Conservation (phyloP, 2,329 filamentous ascomycete species). For the Verticillium isaacii region DNA sequence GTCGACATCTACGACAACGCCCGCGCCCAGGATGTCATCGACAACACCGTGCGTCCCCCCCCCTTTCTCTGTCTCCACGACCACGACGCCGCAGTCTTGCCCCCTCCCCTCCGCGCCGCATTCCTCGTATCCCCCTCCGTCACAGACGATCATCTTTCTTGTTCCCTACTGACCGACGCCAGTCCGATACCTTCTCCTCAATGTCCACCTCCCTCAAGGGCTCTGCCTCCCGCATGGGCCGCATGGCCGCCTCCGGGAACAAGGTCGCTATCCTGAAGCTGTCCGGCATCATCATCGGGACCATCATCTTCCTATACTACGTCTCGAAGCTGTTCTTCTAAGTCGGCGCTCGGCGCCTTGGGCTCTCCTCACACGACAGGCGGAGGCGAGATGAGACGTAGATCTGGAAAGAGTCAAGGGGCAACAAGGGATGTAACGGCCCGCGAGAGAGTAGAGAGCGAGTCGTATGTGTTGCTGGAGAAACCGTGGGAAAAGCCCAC, state of each 20-base stretch:
- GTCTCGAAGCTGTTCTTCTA: conserved; percentile 59
- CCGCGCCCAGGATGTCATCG: conserved; percentile 79
- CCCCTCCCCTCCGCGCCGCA: neutral
- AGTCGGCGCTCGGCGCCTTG: conserved; percentile 4
- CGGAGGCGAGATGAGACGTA: neutral
- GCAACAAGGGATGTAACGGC: too few species aligned
- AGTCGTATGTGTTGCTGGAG: neutral
- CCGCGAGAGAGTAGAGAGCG: neutral
- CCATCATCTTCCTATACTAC: conserved; percentile 73
- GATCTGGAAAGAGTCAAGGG: too few species aligned
- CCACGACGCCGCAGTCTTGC: neutral
- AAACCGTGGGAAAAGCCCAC: neutral
- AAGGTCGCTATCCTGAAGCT: conserved; percentile 88
- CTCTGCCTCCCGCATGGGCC: conserved; percentile 73
- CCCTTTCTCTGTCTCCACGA: neutral
- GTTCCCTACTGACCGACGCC: conserved; percentile 2
- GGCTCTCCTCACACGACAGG: neutral
- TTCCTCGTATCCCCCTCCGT: too few species aligned
- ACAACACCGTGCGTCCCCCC: conserved; percentile 65
- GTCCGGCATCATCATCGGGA: conserved; percentile 71
- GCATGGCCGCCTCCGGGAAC: conserved; percentile 89
- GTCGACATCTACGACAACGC: conserved; percentile 98
- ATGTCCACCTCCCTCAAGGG: conserved; percentile 81
- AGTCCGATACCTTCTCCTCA: conserved; percentile 88
- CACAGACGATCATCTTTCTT: neutral